phyloP scores from a whole-genome alignment of 106 monocot species.

The Alisma plantagoaquatica region DNA sequence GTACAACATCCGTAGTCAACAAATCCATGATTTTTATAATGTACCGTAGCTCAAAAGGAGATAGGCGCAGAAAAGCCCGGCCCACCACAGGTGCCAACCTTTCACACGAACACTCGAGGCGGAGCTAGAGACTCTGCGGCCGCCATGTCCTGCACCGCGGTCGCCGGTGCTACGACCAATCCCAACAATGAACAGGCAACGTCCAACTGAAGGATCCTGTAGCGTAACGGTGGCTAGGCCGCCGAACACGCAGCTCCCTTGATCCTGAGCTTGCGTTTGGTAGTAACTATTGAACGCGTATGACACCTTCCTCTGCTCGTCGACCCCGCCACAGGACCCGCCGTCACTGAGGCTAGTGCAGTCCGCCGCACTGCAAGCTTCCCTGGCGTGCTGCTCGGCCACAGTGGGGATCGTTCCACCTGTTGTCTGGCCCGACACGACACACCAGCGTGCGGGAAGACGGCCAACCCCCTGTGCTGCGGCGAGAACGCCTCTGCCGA shows the following conservation, averaged over 20 bases:
- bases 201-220: constrained; percentile 71
- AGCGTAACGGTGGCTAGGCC: constrained; percentile 83
- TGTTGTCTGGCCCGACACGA: constrained; percentile 70
- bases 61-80: too few species aligned
- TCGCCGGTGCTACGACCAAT: too few species aligned
- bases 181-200: constrained; percentile 62
- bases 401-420: constrained; percentile 43
- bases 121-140: too few species aligned
- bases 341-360: constrained; percentile 64
- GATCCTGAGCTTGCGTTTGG: constrained; percentile 63
- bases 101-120: too few species aligned
- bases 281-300: constrained; percentile 90
- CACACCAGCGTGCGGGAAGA: constrained; percentile 80
- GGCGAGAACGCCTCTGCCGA: constrained; percentile 37
- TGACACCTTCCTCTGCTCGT: constrained; percentile 72
- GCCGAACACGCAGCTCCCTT: constrained; percentile 66
- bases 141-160: too few species aligned
- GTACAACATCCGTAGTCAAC: too few species aligned
- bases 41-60: too few species aligned
- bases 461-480: constrained; percentile 64
- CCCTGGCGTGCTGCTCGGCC: constrained; percentile 2
- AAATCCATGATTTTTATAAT: too few species aligned
- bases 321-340: constrained; percentile 53
- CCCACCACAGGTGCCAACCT: too few species aligned
- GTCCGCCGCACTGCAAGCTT: constrained; percentile 59